Base-by-base conservation (phyloP, 306 rosid genomes). In the Myrica gale region DNA sequence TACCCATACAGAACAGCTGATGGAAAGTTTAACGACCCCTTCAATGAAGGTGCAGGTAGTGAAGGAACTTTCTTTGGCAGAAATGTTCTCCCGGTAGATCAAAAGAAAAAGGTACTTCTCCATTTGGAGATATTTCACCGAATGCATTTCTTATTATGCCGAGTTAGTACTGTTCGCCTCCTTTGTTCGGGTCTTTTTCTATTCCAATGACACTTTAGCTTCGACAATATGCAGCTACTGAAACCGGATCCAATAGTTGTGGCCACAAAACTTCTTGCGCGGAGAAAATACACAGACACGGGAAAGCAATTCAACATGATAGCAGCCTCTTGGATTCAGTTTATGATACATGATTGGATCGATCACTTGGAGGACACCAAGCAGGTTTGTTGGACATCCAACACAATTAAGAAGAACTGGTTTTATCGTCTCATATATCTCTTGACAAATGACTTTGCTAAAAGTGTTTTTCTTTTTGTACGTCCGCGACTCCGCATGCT, bases 261-360 rank as follows among this genome's bases (percentile, higher is more conserved):
- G 13, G 93, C 87, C 6, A 77, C 90, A 0, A 89, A 87, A 62
- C 85, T 89, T 52, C 80, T 89, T 0, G 80, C 89, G 0, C 68
- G 90, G 3, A 89, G 47, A 70, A 83, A 67, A 5, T 78, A 52
- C 21, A 85, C 78, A 57, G 89, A 87, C 76, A 89, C 87, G 0
- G 93, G 82, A 7, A 89, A 89, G 51, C 90, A 89, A 73, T 89
- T 89, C 78, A 89, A 89, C 69, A 26, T 89, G 44, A 79, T 89
- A 3, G 90, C 93, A n/a, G 88, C 89, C 65, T 87, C 93, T 76
- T 89, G 90, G 93, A 83, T 87, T 81, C 90, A 89, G 52, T 87
- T 89, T 53, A 89, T 89, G 93, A 83, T 89, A 5, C 90, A 89
- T 55, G 93, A 89, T 56, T 89, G 90, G 90, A 70, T 85, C 13